phyloP scores from a whole-genome alignment of 2,329 filamentous ascomycete species.

The Xylariales sp. region DNA sequence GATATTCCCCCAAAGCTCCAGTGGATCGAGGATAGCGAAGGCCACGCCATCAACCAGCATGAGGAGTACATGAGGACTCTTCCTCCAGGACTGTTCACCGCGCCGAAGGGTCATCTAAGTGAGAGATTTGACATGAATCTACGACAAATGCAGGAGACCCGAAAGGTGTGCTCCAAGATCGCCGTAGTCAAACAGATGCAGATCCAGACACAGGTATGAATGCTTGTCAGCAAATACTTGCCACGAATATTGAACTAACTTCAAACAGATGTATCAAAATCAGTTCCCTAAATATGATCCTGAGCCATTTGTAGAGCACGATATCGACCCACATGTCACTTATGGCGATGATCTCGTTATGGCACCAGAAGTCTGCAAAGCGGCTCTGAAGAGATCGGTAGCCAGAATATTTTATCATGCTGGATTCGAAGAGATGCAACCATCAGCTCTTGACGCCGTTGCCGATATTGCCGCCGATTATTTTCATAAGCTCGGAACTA shows the following conservation, averaged over 20 bases:
- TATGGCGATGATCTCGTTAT: slow-evolving; percentile 87
- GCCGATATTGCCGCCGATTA: slow-evolving; percentile 89
- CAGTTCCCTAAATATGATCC: slow-evolving; percentile 97
- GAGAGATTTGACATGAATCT: slow-evolving; percentile 87
- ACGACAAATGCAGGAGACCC: slow-evolving; percentile 91
- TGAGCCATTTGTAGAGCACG: slow-evolving; percentile 80
- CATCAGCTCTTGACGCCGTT: slow-evolving; percentile 83
- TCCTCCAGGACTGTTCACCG: slow-evolving; percentile 68
- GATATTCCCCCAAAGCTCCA: slow-evolving; percentile 73
- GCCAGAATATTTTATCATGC: slow-evolving; percentile 94
- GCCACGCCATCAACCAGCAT: slow-evolving; percentile 80
- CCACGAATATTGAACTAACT: slow-evolving; percentile 19
- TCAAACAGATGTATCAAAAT: slow-evolving; percentile 80
- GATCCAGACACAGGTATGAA: slow-evolving; percentile 80
- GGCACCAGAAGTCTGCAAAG: slow-evolving; percentile 74
- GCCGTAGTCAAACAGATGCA: slow-evolving; percentile 99
- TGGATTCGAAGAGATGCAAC: slow-evolving; percentile 95
- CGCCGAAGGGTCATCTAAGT: slow-evolving; percentile 69
- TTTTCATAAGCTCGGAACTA: slow-evolving; percentile 77
- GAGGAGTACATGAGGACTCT: slow-evolving; percentile 81
- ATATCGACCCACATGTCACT: slow-evolving; percentile 84
- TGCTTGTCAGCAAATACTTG: too few relatives aligned
- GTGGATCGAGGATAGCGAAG: slow-evolving; percentile 88
- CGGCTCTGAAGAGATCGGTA: slow-evolving; percentile 83
- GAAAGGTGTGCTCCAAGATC: slow-evolving; percentile 94